Evolutionary conservation across 768 basidiomycete genomes (phyloP).

Genomic region (Phlegmacium glaucopus): DNA sequence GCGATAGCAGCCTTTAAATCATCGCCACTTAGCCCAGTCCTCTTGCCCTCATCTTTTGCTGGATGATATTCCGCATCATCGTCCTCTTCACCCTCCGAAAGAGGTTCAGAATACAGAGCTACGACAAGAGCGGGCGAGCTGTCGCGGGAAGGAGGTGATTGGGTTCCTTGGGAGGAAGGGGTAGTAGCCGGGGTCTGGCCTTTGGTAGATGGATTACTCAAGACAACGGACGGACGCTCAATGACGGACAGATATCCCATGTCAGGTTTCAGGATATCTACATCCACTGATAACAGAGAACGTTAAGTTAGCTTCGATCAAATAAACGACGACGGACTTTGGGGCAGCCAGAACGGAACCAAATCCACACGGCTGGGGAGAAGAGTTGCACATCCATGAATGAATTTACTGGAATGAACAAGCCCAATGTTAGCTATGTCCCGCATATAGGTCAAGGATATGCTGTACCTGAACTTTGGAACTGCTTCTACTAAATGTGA

Average conservation of each 20-base stretch:
- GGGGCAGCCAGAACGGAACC: conserved; percentile 98
- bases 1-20: conserved; percentile 84
- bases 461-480: conserved; percentile 83
- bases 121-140: conserved; percentile 37
- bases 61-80: conserved; percentile 66
- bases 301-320: not conserved
- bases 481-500: conserved; percentile 96
- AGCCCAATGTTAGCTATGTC: not conserved
- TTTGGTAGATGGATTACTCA: conserved; percentile 41
- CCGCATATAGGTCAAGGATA: conserved; percentile 12
- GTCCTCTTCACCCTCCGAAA: conserved; percentile 89
- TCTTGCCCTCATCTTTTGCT: conserved; percentile 78
- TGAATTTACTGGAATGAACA: conserved; percentile 68
- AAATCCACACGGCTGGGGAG: conserved; percentile 91
- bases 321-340: conserved; percentile 50
- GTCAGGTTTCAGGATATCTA: conserved; percentile 90
- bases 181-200: conserved; percentile 14
- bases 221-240: conserved; percentile 60
- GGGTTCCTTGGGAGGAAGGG: conserved; percentile 6
- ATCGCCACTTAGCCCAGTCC: conserved; percentile 69
- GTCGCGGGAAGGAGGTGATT: conserved; percentile 32
- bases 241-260: conserved; percentile 71
- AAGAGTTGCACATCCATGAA: conserved; percentile 93
- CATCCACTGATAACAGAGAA: conserved; percentile 64
- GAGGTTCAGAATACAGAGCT: conserved; percentile 72